Evolutionary conservation across 2,329 filamentous ascomycete genomes (phyloP), one percentile per base, ranked within the genome.

Genomic region (Penicillium sp.): DNA sequence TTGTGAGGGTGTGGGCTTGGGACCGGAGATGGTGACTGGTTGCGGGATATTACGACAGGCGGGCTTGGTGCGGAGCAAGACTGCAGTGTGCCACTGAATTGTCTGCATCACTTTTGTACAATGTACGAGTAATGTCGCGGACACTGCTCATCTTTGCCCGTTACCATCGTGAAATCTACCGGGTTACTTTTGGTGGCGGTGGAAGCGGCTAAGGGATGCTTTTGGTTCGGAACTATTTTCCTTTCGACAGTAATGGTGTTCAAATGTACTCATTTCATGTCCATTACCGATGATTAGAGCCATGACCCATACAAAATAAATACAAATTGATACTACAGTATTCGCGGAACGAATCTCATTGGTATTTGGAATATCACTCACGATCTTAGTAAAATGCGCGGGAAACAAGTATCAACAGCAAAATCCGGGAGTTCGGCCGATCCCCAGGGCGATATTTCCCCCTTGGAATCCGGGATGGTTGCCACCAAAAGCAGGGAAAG

Each of bases 11-110:
- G 50, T 51, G 52, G 52, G n/a, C 21, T 41, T 14, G 11, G 27
- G 29, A 24, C 6, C 32, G 40, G 6, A 16, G 22, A 42, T 40
- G 40, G 18, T 53, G 46, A 53, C 34, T 53, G 51, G 51, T 41
- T 39, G 51, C 34, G 51, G 51, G 51, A 50, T 44, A 53, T 53
- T 53, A 41, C 46, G 24, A 50, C 46, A 52, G 38, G 44, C 44
- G 38, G 36, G 36, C 18, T 29, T 38, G 36, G 27, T 52, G 50
- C 44, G 50, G 50, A 52, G 50, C 50, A 51, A 32, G 18, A 39
- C 36, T 39, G 32, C 42, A 27, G 49, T 31, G 47, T 52, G 44
- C 44, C 49, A 51, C 48, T 40, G 18, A 48, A 21, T 32, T 48
- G 39, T 47, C 22, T 39, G 38, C 38, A 40, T 21, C 38, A 40